A percentile compares a stretch with the other conserved stretches of the same genome.
Evolutionary conservation across 306 rosid species (phyloP).

Genomic region (Cicer chorassanicum): DNA sequence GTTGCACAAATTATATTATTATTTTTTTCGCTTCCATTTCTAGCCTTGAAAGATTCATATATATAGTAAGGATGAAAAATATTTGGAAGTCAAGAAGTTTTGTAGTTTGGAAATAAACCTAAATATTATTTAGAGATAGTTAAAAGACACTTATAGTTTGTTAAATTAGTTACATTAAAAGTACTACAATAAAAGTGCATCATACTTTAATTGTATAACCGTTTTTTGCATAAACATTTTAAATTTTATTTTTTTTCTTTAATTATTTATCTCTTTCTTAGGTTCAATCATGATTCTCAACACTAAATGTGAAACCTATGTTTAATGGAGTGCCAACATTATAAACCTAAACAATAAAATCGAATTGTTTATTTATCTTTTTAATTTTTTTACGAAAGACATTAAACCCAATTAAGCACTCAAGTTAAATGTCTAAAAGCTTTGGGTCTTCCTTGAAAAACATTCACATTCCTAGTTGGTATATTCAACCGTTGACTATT

Average conservation of each 20-base stretch:
- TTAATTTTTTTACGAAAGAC: too few species aligned
- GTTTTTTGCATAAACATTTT: too few species aligned
- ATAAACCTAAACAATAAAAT: neutral
- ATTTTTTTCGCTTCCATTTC: neutral
- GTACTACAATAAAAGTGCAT: too few species aligned
- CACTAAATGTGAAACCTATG: neutral
- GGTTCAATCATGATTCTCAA: too few species aligned
- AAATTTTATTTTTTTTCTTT: too few species aligned
- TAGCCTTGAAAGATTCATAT: constrained; percentile 36
- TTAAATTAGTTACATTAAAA: too few species aligned
- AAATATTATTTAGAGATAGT: neutral
- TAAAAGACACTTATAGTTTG: too few species aligned
- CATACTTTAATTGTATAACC: too few species aligned
- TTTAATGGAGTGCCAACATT: constrained; percentile 39
- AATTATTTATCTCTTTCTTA: too few species aligned
- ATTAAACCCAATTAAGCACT: too few species aligned
- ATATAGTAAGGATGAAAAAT: constrained; percentile 38
- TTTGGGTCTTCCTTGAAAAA: constrained; percentile 25
- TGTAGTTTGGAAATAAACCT: constrained; percentile 40
- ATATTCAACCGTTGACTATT: constrained; percentile 45
- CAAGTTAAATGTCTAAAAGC: neutral
- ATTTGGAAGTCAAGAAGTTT: constrained; percentile 36
- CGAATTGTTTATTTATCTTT: neutral
- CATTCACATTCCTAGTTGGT: constrained; percentile 48
- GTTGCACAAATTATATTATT: too few species aligned